Conservation (phyloP, 2,329 filamentous ascomycete species). For the Diaporthe destruens region DNA sequence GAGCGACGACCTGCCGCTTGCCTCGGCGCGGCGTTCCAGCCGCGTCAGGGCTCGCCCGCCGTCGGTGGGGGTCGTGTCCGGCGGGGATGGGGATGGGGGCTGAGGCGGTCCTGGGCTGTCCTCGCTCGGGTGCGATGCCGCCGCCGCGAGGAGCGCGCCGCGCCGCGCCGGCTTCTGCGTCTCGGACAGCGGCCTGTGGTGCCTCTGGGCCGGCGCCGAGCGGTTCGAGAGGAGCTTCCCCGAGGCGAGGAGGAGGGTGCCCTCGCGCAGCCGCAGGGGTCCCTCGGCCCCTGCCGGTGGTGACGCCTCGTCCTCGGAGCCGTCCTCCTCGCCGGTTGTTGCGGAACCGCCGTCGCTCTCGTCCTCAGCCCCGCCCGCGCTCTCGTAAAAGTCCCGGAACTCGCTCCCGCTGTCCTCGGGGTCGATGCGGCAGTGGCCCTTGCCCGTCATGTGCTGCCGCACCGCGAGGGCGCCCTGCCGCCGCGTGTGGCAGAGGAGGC, state of each 20-base stretch:
- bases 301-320: slow-evolving; percentile 1
- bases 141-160: background rate
- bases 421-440: slow-evolving; percentile 58
- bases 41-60: slow-evolving; percentile 12
- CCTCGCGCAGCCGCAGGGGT: slow-evolving; percentile 39
- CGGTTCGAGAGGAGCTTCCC: slow-evolving; percentile 52
- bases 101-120: background rate
- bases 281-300: background rate
- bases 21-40: slow-evolving; percentile 23
- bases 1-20: slow-evolving; percentile 11
- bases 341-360: background rate
- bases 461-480: slow-evolving; percentile 55
- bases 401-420: slow-evolving; percentile 50
- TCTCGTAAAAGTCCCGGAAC: slow-evolving; percentile 53
- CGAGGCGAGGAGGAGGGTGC: slow-evolving; percentile 50
- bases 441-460: slow-evolving; percentile 61
- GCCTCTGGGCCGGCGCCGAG: slow-evolving; percentile 32
- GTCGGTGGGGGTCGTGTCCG: background rate
- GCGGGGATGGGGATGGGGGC: background rate
- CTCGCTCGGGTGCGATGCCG: background rate
- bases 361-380: background rate
- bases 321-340: background rate
- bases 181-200: slow-evolving; percentile 23
- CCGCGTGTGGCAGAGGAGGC: slow-evolving; percentile 59
- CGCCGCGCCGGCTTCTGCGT: background rate